These are phyloP conservation scores for Claviceps monticola DNA, from an alignment of 2,329 filamentous ascomycete genomes.

Conservation along the genomic window DNA sequence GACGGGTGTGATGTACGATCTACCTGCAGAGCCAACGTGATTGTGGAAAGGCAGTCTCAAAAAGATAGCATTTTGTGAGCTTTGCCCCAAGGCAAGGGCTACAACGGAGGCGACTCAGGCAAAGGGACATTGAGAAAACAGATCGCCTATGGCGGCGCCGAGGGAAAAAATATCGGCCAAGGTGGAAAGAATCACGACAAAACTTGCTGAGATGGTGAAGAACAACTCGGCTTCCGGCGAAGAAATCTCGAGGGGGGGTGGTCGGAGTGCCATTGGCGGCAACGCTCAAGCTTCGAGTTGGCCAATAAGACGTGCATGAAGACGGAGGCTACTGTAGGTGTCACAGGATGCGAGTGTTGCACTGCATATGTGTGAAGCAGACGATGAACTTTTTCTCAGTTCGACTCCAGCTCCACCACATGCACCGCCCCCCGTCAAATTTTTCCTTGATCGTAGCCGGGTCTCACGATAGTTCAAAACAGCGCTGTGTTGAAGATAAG, in stretches of 20 bases:
- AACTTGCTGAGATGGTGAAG: background rate
- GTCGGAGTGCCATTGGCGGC: background rate
- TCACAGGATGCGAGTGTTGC: slow-evolving; percentile 4
- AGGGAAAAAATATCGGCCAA: background rate
- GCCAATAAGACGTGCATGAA: slow-evolving; percentile 2
- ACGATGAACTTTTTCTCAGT: slow-evolving; percentile 4
- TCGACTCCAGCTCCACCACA: slow-evolving; percentile 4
- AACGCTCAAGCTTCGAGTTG: background rate
- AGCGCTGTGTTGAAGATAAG: background rate
- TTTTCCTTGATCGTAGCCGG: slow-evolving; percentile 2
- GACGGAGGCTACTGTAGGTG: slow-evolving; percentile 2
- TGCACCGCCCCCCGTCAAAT: background rate
- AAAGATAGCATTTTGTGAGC: background rate
- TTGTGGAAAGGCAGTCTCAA: too few relatives aligned
- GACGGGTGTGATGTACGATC: too few relatives aligned
- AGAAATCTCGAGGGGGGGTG: background rate
- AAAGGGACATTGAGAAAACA: background rate
- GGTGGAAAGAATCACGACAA: background rate
- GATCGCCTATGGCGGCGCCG: background rate
- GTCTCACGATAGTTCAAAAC: background rate
- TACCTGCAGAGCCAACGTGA: too few relatives aligned
- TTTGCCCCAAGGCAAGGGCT: background rate
- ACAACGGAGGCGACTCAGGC: background rate
- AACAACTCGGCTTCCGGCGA: background rate
- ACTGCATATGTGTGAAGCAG: slow-evolving; percentile 2